phyloP scores from a whole-genome alignment of 1,284 basidiomycete genomes.

The Coniferiporia sulphurascens region DNA sequence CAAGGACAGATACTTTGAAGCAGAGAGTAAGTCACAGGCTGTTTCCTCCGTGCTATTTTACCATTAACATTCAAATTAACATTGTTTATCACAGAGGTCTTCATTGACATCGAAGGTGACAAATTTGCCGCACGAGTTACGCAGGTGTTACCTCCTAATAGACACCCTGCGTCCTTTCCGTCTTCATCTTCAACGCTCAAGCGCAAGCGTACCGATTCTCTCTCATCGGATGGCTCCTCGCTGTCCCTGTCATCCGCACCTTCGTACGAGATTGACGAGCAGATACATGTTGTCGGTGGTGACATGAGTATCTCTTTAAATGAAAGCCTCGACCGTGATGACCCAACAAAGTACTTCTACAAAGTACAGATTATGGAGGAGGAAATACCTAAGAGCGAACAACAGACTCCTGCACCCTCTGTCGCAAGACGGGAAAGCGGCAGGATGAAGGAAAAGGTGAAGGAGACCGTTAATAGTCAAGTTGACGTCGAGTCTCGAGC shows the following conservation, averaged over 20 bases:
- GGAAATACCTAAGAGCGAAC: conserved; percentile 36
- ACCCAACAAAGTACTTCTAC: conserved; percentile 84
- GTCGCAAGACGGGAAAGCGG: conserved; percentile 15
- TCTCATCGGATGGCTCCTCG: conserved; percentile 27
- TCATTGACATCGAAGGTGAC: conserved; percentile 78
- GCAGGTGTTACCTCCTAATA: conserved; percentile 68
- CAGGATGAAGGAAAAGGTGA: conserved; percentile 13
- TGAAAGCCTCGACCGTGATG: conserved; percentile 69
- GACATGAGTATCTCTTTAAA: conserved; percentile 75
- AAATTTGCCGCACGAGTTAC: conserved; percentile 78
- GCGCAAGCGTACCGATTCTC: conserved; percentile 18
- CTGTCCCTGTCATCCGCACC: conserved; percentile 28
- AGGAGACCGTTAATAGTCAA: conserved; percentile 48
- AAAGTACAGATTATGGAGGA: conserved; percentile 81
- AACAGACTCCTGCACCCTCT: background rate
- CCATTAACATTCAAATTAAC: conserved; percentile 21
- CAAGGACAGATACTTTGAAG: conserved; percentile 89
- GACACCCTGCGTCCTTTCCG: conserved; percentile 32
- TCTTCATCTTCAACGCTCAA: conserved; percentile 25
- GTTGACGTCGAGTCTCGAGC: conserved; percentile 42
- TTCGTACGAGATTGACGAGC: conserved; percentile 18
- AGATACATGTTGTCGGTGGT: conserved; percentile 64
- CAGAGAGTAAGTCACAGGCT: conserved; percentile 58
- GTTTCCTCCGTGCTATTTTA: conserved; percentile 30
- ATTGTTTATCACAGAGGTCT: conserved; percentile 51